Evolutionary conservation across 768 basidiomycete genomes (phyloP).

Genomic region (Chiua virens): DNA sequence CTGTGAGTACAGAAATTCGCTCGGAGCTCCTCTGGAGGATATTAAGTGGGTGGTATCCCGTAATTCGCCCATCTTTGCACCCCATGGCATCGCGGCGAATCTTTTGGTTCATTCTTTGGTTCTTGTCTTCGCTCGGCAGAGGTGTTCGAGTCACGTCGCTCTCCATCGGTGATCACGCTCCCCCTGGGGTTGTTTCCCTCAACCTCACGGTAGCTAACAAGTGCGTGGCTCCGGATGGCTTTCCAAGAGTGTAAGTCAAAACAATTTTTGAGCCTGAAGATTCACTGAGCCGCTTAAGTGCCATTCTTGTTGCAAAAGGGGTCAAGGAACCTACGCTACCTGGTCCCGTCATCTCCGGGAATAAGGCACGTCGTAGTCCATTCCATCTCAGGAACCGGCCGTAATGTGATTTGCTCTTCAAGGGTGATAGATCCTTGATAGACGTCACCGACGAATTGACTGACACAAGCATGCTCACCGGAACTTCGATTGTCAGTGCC

Average conservation of each 20-base stretch:
- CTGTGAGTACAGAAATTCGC: background rate
- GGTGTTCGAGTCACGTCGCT: background rate
- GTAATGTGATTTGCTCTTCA: background rate
- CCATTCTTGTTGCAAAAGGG: conserved; percentile 35
- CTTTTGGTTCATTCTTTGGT: background rate
- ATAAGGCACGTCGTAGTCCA: conserved; percentile 27
- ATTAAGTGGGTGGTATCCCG: background rate
- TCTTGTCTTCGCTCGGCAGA: background rate
- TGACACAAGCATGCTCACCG: conserved; percentile 18
- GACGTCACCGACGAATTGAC: conserved; percentile 17
- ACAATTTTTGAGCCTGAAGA: background rate
- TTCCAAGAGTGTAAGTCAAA: conserved; percentile 7
- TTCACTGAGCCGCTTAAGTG: conserved; percentile 15
- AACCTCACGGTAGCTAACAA: conserved; percentile 2
- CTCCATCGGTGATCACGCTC: background rate
- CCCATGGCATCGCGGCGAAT: background rate
- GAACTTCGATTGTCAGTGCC: conserved; percentile 23
- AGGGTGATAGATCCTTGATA: conserved; percentile 21
- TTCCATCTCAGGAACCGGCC: background rate
- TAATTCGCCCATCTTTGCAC: background rate
- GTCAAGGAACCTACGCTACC: conserved; percentile 31
- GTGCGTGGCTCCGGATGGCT: conserved; percentile 13
- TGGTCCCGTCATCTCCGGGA: conserved; percentile 40
- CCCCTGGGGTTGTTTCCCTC: background rate
- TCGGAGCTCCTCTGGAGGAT: background rate